These are phyloP conservation scores for Erysimum cheiranthoides DNA, from an alignment of 345 rosid species.

Conservation along the genomic window DNA sequence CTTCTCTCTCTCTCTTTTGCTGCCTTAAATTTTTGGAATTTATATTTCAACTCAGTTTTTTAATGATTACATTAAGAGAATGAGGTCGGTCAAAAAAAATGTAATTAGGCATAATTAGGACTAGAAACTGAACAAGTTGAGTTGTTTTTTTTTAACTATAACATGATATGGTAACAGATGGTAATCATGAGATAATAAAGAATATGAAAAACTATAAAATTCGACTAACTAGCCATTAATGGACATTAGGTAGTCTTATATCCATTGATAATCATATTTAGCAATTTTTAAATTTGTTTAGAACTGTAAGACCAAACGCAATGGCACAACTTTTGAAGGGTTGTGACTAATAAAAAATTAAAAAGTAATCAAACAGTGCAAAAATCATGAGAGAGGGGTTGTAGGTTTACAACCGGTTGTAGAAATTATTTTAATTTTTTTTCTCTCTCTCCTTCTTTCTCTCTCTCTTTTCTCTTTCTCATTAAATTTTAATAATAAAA, in stretches of 20 bases:
- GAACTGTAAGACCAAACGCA: too few species aligned
- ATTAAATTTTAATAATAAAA: too few species aligned
- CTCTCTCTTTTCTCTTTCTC: too few species aligned
- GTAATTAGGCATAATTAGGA: background rate
- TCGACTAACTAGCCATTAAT: background rate
- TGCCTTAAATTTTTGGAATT: constrained; percentile 1
- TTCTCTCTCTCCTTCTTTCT: too few species aligned
- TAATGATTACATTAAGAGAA: constrained; percentile 13
- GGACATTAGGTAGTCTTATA: background rate
- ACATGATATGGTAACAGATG: too few species aligned
- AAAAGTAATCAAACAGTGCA: too few species aligned
- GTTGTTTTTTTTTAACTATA: background rate
- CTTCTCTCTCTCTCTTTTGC: constrained; percentile 25
- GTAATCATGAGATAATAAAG: background rate
- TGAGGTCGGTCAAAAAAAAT: constrained; percentile 17
- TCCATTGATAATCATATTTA: background rate
- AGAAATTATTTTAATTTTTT: too few species aligned
- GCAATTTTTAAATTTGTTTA: background rate
- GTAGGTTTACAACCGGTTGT: too few species aligned
- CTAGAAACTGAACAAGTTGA: background rate
- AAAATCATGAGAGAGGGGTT: too few species aligned
- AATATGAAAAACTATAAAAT: background rate
- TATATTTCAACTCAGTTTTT: constrained; percentile 24
- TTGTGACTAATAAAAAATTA: too few species aligned
- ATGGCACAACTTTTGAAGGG: too few species aligned